Conservation (phyloP, 176 grass and related monocot genomes). For the Urochloa ruziziensis region DNA sequence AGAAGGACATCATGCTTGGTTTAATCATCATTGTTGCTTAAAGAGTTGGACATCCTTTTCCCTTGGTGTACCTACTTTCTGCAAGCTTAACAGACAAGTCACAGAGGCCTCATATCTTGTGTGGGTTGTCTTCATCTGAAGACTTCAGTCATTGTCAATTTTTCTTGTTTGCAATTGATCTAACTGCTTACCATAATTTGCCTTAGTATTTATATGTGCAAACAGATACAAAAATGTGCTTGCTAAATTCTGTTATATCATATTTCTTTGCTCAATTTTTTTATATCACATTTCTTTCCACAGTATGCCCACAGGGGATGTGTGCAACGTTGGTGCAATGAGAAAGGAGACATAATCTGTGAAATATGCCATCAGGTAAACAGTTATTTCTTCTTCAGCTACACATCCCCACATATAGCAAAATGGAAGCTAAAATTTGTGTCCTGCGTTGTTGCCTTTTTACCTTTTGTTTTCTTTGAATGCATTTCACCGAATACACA, state of each 20-base stretch:
- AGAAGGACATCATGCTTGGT: conserved; percentile 7
- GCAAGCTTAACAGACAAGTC: conserved; percentile 36
- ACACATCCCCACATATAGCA: not conserved
- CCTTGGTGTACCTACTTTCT: conserved; percentile 23
- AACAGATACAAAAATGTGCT: not conserved
- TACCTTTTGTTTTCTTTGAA: not conserved
- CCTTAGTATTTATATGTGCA: not conserved
- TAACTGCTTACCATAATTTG: not conserved
- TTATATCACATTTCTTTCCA: not conserved
- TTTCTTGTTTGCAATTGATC: conserved; percentile 13
- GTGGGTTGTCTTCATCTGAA: conserved; percentile 19
- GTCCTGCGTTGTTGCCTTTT: not conserved
- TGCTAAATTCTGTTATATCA: not conserved
- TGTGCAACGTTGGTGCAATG: conserved; percentile 94
- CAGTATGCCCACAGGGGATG: conserved; percentile 94
- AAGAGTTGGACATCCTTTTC: conserved; percentile 27
- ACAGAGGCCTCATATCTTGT: conserved; percentile 24
- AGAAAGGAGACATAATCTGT: conserved; percentile 87
- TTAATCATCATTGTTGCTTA: conserved; percentile 37
- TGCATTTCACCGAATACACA: not conserved
- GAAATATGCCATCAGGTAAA: conserved; percentile 92
- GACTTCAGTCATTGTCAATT: conserved; percentile 12
- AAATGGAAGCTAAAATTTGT: not conserved
- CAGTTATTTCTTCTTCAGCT: conserved; percentile 24
- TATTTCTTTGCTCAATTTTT: conserved; percentile 14